These are phyloP conservation scores for Aspergillus panamensis DNA, from an alignment of 495 filamentous ascomycete species.

Conservation along the genomic window DNA sequence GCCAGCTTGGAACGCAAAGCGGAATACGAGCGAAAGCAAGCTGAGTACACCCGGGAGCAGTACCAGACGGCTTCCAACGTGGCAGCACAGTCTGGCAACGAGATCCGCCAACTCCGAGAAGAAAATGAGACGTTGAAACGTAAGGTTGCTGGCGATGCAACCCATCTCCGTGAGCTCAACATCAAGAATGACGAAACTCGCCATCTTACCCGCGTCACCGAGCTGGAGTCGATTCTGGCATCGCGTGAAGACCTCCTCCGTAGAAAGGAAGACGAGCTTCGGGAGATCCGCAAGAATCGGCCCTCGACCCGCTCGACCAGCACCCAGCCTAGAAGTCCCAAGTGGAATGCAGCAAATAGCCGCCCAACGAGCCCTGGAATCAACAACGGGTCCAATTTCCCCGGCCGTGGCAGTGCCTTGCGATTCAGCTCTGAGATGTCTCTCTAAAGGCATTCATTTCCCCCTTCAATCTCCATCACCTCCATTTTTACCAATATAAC, in stretches of 20 bases:
- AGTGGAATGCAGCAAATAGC: constrained; percentile 34
- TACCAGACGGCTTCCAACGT: constrained; percentile 63
- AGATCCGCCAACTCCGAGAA: constrained; percentile 47
- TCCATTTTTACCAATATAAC: too few relatives aligned
- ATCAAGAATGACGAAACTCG: constrained; percentile 35
- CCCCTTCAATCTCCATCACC: background rate
- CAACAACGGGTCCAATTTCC: constrained; percentile 31
- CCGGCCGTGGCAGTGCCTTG: constrained; percentile 37
- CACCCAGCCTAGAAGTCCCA: constrained; percentile 46
- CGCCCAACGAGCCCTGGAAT: constrained; percentile 46
- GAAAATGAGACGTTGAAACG: constrained; percentile 47
- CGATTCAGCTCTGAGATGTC: constrained; percentile 44
- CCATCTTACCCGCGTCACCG: constrained; percentile 40
- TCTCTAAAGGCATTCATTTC: constrained; percentile 8
- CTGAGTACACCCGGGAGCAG: constrained; percentile 57
- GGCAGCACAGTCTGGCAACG: constrained; percentile 46
- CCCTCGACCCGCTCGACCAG: constrained; percentile 47
- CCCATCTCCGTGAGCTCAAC: constrained; percentile 51
- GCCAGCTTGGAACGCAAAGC: constrained; percentile 45
- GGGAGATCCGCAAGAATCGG: constrained; percentile 50
- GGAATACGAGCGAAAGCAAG: constrained; percentile 48
- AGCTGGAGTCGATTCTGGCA: constrained; percentile 44
- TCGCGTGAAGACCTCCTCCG: constrained; percentile 47
- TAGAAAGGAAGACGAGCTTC: constrained; percentile 60
- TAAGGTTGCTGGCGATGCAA: constrained; percentile 49